A percentile compares a stretch with the other conserved stretches of the same genome.
phyloP scores from a whole-genome alignment of 2,329 filamentous ascomycete species.

The Phoma herbarum region DNA sequence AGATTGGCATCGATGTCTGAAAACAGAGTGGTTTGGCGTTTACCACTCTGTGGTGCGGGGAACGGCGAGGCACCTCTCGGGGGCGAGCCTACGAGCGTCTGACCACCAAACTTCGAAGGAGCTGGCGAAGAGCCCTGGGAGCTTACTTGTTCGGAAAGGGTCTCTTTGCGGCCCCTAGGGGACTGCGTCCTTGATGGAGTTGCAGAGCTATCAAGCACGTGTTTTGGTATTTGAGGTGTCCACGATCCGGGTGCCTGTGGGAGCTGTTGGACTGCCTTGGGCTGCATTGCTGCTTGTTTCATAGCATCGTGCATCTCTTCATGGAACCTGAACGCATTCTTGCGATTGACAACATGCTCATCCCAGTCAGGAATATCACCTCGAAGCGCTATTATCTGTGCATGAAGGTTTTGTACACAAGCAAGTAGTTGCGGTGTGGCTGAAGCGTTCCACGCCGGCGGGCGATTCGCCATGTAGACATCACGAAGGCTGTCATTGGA shows the following conservation, averaged over 20 bases:
- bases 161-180: slow-evolving; percentile 50
- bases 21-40: slow-evolving; percentile 46
- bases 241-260: slow-evolving; percentile 45
- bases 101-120: slow-evolving; percentile 39
- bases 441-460: slow-evolving; percentile 49
- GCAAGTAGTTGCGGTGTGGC: slow-evolving; percentile 53
- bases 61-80: slow-evolving; percentile 42
- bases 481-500: slow-evolving; percentile 42
- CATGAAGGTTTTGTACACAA: slow-evolving; percentile 53
- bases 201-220: slow-evolving; percentile 42
- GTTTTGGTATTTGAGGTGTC: slow-evolving; percentile 50
- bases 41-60: slow-evolving; percentile 37
- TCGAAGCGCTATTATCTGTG: slow-evolving; percentile 56
- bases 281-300: slow-evolving; percentile 41
- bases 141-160: slow-evolving; percentile 31
- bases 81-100: slow-evolving; percentile 41
- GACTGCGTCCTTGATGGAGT: slow-evolving; percentile 48
- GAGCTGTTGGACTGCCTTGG: slow-evolving; percentile 35
- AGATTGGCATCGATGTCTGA: slow-evolving; percentile 48
- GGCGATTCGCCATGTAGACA: slow-evolving; percentile 48
- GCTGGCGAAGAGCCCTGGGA: slow-evolving; percentile 39
- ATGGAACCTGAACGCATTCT: slow-evolving; percentile 59
- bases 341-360: slow-evolving; percentile 58
- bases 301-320: slow-evolving; percentile 55
- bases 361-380: slow-evolving; percentile 57